Conservation (phyloP, 2,329 filamentous ascomycete genomes). For the Botrytis pseudocinerea region DNA sequence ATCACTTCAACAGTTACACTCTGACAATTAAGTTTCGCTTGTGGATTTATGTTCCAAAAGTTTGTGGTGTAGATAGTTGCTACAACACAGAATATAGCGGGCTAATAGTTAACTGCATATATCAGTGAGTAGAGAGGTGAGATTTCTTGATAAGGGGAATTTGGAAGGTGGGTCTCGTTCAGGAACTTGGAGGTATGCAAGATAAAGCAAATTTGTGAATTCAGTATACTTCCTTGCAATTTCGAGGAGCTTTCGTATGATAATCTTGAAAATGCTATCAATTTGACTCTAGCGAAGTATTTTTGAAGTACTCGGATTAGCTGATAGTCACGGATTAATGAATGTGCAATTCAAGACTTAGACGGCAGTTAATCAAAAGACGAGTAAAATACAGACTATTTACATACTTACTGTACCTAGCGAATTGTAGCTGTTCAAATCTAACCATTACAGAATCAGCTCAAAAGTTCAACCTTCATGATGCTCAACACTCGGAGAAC, state of each 20-base stretch:
- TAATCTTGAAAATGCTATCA: not conserved
- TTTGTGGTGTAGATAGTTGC: not conserved
- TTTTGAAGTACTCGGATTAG: not conserved
- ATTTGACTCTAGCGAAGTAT: not conserved
- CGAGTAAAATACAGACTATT: not conserved
- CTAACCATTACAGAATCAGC: not conserved
- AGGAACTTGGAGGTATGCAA: not conserved
- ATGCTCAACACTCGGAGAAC: not conserved
- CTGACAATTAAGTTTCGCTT: not conserved
- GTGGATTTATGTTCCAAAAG: not conserved
- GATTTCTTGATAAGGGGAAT: not conserved
- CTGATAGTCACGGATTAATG: not conserved
- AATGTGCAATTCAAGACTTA: not conserved
- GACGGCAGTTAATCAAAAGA: not conserved
- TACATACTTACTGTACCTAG: not conserved
- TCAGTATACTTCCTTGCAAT: too few relatives aligned
- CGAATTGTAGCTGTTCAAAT: not conserved
- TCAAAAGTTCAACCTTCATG: not conserved
- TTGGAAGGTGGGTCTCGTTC: not conserved
- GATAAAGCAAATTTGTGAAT: not conserved
- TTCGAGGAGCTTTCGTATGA: too few relatives aligned
- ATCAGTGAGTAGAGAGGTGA: not conserved
- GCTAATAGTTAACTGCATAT: not conserved
- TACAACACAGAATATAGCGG: not conserved
- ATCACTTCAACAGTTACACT: not conserved